Evolutionary conservation across 2,329 filamentous ascomycete genomes (phyloP), one percentile per base, ranked within the genome.

Genomic region (Metarhizium anisopliae): DNA sequence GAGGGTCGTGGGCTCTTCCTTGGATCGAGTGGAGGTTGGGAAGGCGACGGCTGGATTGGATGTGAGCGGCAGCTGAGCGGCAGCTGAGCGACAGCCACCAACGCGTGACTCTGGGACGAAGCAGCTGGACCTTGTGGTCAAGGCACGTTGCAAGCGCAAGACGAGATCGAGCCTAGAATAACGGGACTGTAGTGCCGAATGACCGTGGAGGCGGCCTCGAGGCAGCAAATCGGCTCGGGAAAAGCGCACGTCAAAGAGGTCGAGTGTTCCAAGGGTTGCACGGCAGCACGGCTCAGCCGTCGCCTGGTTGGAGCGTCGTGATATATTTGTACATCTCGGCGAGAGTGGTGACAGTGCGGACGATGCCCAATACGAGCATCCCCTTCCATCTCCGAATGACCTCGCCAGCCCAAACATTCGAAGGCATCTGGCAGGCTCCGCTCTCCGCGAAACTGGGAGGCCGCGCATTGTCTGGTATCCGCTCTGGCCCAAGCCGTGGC

Each of bases 51-150:
- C 40, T 10, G 50, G 36, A 14, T 18, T 13, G 18, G 11, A 38
- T 11, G n/a, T 32, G 20, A 50, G 40, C 20, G 52, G 52, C 56
- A 52, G 56, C 49, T 43, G 49, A 42, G 38, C 40, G n/a, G n/a
- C 47, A 54, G 51, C 47, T 45, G 11, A 16, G 6, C 51, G 25
- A 36, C 2, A 18, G 38, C 10, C 8, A 36, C 25, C 6, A 6
- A 11, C 51, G 18, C 51, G 51, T 43, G 51, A 53, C 29, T 20
- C 42, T 47, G 51, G 40, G 7, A 11, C n/a, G 25, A 43, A 43
- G 29, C 35, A 42, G 16, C 43, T 16, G 51, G 36, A 29, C 50
- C 50, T 51, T 36, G 50, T 11, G 50, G 36, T 43, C 30, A 43
- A 43, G 45, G 45, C 45, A 49, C 18, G 43, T 47, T 47, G 43